Percentiles rank a stretch among this genome's conserved stretches.
Evolutionary conservation across 257 asterid species (phyloP).

Genomic region (Fraxinus excelsior): DNA sequence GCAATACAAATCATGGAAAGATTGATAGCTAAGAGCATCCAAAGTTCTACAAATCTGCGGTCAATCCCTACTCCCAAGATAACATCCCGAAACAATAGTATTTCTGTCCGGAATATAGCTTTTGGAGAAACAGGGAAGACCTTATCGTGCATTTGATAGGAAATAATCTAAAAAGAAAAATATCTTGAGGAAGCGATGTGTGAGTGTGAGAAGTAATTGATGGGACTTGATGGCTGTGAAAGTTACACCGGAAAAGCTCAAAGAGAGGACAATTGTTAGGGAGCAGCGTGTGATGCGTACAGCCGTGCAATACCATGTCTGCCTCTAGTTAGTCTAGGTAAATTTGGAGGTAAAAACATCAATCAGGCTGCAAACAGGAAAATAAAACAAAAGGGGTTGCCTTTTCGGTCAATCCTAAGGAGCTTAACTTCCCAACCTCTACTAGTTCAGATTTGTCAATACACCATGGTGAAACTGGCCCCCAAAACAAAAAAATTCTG

Average conservation of each 20-base stretch:
- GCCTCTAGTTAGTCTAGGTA: neutral
- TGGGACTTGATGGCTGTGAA: neutral
- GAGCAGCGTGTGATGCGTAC: neutral
- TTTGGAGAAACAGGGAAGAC: neutral
- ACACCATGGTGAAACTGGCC: neutral
- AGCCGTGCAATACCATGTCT: neutral
- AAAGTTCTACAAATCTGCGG: neutral
- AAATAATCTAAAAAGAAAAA: neutral
- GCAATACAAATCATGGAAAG: neutral
- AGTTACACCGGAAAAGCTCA: neutral
- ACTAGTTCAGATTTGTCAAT: too few relatives aligned
- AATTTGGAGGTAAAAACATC: neutral
- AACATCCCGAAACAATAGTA: neutral
- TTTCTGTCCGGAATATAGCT: neutral
- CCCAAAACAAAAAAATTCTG: neutral
- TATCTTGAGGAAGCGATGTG: neutral
- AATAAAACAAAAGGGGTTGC: too few relatives aligned
- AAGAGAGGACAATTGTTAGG: neutral
- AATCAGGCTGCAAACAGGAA: too few relatives aligned
- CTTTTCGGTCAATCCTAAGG: too few relatives aligned
- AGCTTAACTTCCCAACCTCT: neutral
- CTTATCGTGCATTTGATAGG: neutral
- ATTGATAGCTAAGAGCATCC: slow-evolving; percentile 1
- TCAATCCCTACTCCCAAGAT: neutral
- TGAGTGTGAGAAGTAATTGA: neutral